Evolutionary conservation across 2,329 filamentous ascomycete genomes (phyloP).

Genomic region (Knoxdaviesia proteae): DNA sequence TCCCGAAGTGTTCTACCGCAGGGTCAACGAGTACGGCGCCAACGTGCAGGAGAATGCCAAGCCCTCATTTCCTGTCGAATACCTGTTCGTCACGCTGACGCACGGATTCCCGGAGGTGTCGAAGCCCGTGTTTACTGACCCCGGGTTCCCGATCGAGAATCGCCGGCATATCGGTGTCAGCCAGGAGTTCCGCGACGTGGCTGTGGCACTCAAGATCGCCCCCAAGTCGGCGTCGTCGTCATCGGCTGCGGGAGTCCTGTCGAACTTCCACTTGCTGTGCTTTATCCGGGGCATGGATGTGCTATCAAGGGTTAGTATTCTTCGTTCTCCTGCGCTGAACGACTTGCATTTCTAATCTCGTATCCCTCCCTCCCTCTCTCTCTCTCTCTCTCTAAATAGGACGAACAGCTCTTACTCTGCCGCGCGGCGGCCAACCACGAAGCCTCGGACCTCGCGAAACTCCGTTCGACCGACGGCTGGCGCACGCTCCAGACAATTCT

Average conservation of each 20-base stretch:
- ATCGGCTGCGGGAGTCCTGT: slow-evolving; percentile 43
- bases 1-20: slow-evolving; percentile 89
- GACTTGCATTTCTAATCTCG: slow-evolving; percentile 1
- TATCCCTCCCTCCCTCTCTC: slow-evolving; percentile 2
- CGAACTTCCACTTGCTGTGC: slow-evolving; percentile 86
- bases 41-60: slow-evolving; percentile 97
- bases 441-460: slow-evolving; percentile 57
- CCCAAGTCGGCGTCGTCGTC: slow-evolving; percentile 27
- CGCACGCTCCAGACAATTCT: slow-evolving; percentile 83
- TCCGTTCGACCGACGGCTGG: slow-evolving; percentile 80
- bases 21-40: slow-evolving; percentile 87
- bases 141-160: slow-evolving; percentile 77
- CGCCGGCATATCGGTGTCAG: slow-evolving; percentile 68
- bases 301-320: slow-evolving; percentile 50
- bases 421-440: slow-evolving; percentile 68
- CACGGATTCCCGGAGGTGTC: slow-evolving; percentile 80
- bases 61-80: slow-evolving; percentile 88
- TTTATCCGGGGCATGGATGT: slow-evolving; percentile 67
- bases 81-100: slow-evolving; percentile 84
- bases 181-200: slow-evolving; percentile 53
- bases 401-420: slow-evolving; percentile 73
- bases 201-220: slow-evolving; percentile 45
- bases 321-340: not conserved
- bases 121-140: slow-evolving; percentile 53
- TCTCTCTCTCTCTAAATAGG: slow-evolving; percentile 28